These are phyloP conservation scores for Copromyces sp. DNA, from an alignment of 495 filamentous ascomycete species.

Conservation along the genomic window DNA sequence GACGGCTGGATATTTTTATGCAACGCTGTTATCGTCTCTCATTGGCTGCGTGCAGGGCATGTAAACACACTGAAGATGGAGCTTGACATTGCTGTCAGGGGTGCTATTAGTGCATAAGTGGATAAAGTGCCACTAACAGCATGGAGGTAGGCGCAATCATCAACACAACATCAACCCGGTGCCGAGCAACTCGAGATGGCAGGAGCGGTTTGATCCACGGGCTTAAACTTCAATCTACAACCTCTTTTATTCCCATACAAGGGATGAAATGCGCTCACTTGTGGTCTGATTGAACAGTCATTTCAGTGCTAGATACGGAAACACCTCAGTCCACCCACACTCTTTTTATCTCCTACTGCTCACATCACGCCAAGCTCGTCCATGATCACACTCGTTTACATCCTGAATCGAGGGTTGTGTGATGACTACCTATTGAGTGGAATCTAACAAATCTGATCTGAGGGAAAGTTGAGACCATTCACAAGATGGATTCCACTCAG, in stretches of 20 bases:
- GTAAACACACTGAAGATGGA: conserved; percentile 6
- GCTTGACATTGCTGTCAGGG: not conserved
- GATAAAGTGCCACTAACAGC: not conserved
- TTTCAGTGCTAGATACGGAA: not conserved
- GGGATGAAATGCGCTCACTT: not conserved
- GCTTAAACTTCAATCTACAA: not conserved
- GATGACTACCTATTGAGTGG: not conserved
- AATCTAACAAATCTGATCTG: not conserved
- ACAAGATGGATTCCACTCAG: conserved; percentile 5
- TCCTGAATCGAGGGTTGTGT: not conserved
- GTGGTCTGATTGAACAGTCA: not conserved
- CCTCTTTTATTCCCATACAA: not conserved
- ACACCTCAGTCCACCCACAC: not conserved
- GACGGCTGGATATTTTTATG: conserved; percentile 17
- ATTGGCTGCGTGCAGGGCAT: conserved; percentile 8
- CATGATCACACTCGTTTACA: not conserved
- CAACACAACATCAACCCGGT: conserved; percentile 2
- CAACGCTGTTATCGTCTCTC: conserved; percentile 5
- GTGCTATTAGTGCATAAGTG: not conserved
- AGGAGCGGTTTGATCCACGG: not conserved
- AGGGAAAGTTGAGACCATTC: not conserved
- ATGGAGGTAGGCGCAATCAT: not conserved
- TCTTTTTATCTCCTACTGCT: not conserved
- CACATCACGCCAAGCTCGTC: not conserved
- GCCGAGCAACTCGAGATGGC: not conserved